Evolutionary conservation across 352 stramenopile species (phyloP).

Genomic region (Globisporangium ultimum): DNA sequence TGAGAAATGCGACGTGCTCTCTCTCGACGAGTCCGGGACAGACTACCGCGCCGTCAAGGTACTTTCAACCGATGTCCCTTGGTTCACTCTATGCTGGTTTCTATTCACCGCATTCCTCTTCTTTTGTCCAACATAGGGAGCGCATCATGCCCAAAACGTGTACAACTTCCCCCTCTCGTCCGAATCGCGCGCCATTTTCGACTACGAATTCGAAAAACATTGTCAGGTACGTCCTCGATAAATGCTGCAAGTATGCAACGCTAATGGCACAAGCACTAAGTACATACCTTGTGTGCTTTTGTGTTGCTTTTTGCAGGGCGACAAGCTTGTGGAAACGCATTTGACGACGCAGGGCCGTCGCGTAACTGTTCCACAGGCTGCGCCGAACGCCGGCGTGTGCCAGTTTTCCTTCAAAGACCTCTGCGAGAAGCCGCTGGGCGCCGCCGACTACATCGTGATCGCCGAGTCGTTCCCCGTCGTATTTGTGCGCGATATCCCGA

Average conservation of each 20-base stretch:
- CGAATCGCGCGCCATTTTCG: slow-evolving; percentile 48
- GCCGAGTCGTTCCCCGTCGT: slow-evolving; percentile 82
- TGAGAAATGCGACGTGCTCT: slow-evolving; percentile 83
- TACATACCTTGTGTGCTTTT: background rate
- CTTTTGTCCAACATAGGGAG: slow-evolving; percentile 17
- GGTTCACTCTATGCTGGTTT: background rate
- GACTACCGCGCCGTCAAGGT: slow-evolving; percentile 83
- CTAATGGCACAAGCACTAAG: background rate
- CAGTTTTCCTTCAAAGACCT: slow-evolving; percentile 96
- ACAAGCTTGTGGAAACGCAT: slow-evolving; percentile 41
- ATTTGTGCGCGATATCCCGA: slow-evolving; percentile 92
- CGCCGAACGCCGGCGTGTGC: slow-evolving; percentile 47
- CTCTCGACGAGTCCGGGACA: slow-evolving; percentile 66
- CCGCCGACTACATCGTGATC: slow-evolving; percentile 94
- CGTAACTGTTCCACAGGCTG: slow-evolving; percentile 60
- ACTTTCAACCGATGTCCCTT: background rate
- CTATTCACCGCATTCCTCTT: background rate
- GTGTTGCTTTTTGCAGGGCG: slow-evolving; percentile 17
- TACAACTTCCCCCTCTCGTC: slow-evolving; percentile 59
- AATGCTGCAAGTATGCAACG: background rate
- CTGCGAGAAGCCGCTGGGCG: slow-evolving; percentile 91
- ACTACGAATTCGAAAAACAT: slow-evolving; percentile 62
- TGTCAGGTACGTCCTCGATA: slow-evolving; percentile 27
- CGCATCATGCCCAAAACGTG: slow-evolving; percentile 59
- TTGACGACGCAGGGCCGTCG: slow-evolving; percentile 68